Percentiles rank a stretch among this genome's conserved stretches.
phyloP scores from a whole-genome alignment of 305 asterid species.

The Solanum hybrid region DNA sequence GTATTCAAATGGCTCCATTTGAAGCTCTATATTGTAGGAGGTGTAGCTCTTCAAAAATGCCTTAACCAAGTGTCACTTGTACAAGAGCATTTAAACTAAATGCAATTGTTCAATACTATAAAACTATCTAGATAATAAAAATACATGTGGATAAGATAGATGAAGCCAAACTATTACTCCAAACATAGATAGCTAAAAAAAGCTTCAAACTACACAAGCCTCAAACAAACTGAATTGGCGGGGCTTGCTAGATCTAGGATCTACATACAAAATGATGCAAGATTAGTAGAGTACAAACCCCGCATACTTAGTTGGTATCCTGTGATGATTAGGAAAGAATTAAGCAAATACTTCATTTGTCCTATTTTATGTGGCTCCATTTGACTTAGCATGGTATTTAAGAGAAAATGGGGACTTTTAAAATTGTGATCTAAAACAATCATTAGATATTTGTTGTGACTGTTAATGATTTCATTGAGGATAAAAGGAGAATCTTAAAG shows the following conservation, averaged over 20 bases:
- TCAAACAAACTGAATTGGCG: neutral
- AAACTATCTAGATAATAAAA: neutral
- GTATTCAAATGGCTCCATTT: neutral
- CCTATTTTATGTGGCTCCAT: neutral
- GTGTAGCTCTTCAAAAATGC: neutral
- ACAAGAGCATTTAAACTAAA: neutral
- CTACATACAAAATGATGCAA: neutral
- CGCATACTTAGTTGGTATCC: neutral
- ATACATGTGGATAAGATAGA: neutral
- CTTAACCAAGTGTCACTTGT: neutral
- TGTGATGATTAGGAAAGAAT: neutral
- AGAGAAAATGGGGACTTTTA: neutral
- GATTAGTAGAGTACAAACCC: neutral
- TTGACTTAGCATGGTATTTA: neutral
- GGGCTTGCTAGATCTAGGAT: neutral
- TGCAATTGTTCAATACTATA: neutral
- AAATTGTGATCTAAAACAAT: neutral
- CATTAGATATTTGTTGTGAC: neutral
- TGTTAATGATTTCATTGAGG: neutral
- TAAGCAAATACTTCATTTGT: neutral
- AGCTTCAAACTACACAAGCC: neutral
- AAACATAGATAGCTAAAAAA: neutral
- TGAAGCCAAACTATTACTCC: neutral
- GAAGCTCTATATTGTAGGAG: neutral
- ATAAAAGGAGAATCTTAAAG: neutral